phyloP scores from a whole-genome alignment of 1,284 basidiomycete species.

The Abortiporus biennis region DNA sequence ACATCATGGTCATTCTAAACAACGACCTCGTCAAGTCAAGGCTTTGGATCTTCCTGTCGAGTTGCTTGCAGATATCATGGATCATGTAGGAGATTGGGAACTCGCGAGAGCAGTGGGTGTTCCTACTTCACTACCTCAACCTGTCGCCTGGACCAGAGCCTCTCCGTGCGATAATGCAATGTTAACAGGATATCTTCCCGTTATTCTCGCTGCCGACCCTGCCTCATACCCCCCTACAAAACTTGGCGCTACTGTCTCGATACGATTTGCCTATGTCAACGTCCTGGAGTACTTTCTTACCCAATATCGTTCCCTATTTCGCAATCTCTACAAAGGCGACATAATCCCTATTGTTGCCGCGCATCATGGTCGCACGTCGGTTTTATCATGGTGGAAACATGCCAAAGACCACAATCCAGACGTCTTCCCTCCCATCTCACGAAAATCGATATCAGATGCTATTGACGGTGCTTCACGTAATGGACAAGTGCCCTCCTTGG shows the following conservation, averaged over 20 bases:
- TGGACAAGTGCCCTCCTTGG: slow-evolving; percentile 58
- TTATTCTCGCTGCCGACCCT: slow-evolving; percentile 53
- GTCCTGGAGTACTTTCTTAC: slow-evolving; percentile 67
- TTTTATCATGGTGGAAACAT: slow-evolving; percentile 78
- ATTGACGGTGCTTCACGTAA: slow-evolving; percentile 69
- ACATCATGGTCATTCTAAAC: slow-evolving; percentile 12
- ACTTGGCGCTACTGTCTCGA: slow-evolving; percentile 55
- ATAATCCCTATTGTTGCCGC: slow-evolving; percentile 71
- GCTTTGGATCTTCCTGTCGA: slow-evolving; percentile 66
- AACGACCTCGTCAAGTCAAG: slow-evolving; percentile 22
- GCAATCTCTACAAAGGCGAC: slow-evolving; percentile 54
- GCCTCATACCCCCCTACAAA: slow-evolving; percentile 53
- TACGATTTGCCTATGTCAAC: slow-evolving; percentile 71
- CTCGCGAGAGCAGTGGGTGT: slow-evolving; percentile 69
- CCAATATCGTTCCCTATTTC: slow-evolving; percentile 56
- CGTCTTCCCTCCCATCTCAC: slow-evolving; percentile 44
- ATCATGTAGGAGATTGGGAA: slow-evolving; percentile 76
- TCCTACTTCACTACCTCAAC: slow-evolving; percentile 58
- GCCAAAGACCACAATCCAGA: slow-evolving; percentile 52
- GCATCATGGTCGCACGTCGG: slow-evolving; percentile 60
- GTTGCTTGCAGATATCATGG: slow-evolving; percentile 69
- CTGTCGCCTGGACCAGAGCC: slow-evolving; percentile 65
- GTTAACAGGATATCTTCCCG: slow-evolving; percentile 53
- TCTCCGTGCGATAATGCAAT: slow-evolving; percentile 63
- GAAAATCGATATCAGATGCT: slow-evolving; percentile 50